Evolutionary conservation across 345 rosid species (phyloP).

Genomic region (Erysimum cheiranthoides): DNA sequence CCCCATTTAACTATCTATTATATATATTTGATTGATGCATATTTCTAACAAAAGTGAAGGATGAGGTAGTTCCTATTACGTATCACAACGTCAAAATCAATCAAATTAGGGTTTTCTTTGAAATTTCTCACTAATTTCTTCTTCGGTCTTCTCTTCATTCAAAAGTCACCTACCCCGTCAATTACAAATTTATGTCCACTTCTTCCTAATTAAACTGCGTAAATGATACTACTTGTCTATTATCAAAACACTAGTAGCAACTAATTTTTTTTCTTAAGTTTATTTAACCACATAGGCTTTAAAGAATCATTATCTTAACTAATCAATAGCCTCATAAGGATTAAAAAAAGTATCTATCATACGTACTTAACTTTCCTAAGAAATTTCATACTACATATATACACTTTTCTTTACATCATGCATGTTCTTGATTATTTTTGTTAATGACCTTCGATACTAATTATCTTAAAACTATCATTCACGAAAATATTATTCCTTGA

Average conservation of each 20-base stretch:
- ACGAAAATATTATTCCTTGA: neutral
- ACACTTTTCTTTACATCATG: neutral
- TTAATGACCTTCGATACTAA: neutral
- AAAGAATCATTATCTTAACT: neutral
- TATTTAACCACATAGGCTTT: slow-evolving; percentile 1
- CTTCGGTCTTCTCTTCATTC: slow-evolving; percentile 30
- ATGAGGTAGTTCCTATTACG: neutral
- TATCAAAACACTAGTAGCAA: slow-evolving; percentile 14
- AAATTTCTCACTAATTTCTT: slow-evolving; percentile 27
- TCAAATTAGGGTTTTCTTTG: slow-evolving; percentile 9
- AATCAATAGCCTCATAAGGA: neutral
- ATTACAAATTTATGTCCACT: slow-evolving; percentile 24
- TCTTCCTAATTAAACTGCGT: neutral
- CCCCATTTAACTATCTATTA: neutral
- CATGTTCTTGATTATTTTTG: neutral
- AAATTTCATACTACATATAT: neutral
- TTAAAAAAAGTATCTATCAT: slow-evolving; percentile 5
- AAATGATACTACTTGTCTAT: slow-evolving; percentile 6
- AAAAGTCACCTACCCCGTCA: slow-evolving; percentile 36
- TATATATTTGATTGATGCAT: neutral
- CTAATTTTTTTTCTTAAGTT: neutral
- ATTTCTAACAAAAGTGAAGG: neutral
- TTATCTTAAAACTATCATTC: neutral
- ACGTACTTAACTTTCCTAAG: neutral
- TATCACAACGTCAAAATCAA: slow-evolving; percentile 21